These are phyloP conservation scores for Lepidium campestre DNA, from an alignment of 441 rosid species.

Conservation along the genomic window DNA sequence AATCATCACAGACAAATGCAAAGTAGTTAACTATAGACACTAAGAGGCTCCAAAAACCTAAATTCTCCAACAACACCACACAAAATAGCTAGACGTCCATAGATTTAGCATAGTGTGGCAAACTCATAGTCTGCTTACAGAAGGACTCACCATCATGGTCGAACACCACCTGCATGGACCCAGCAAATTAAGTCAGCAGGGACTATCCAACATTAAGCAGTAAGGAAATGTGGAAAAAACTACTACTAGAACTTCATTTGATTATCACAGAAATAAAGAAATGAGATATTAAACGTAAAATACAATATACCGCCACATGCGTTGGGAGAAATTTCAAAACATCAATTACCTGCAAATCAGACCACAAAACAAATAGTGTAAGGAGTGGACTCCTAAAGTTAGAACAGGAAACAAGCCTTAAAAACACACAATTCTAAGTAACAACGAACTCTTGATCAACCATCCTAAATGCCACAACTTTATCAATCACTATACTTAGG, in stretches of 20 bases:
- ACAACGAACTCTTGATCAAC: neutral
- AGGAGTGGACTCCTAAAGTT: slow-evolving; percentile 4
- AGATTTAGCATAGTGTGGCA: neutral
- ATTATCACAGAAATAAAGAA: neutral
- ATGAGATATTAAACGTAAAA: slow-evolving; percentile 12
- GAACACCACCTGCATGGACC: slow-evolving; percentile 82
- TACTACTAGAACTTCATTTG: neutral
- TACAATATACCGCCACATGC: slow-evolving; percentile 75
- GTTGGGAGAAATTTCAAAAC: slow-evolving; percentile 86
- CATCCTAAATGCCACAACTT: neutral
- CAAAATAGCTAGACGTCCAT: neutral
- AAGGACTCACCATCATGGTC: slow-evolving; percentile 91
- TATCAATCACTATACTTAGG: neutral
- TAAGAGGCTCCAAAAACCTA: neutral
- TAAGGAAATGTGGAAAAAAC: neutral
- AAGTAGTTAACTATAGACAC: slow-evolving; percentile 2
- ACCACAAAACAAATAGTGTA: slow-evolving; percentile 2
- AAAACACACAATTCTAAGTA: neutral
- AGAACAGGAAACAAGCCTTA: slow-evolving; percentile 2
- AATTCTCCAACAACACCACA: slow-evolving; percentile 1
- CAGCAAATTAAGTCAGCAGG: slow-evolving; percentile 10
- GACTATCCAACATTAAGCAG: neutral
- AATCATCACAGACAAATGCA: neutral
- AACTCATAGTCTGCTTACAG: neutral
- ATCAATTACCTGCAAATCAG: slow-evolving; percentile 73